Percentiles rank a stretch among this genome's conserved stretches.
Conservation (phyloP, 805 yeast genomes). For the Saccharomycopsis javanensis region DNA sequence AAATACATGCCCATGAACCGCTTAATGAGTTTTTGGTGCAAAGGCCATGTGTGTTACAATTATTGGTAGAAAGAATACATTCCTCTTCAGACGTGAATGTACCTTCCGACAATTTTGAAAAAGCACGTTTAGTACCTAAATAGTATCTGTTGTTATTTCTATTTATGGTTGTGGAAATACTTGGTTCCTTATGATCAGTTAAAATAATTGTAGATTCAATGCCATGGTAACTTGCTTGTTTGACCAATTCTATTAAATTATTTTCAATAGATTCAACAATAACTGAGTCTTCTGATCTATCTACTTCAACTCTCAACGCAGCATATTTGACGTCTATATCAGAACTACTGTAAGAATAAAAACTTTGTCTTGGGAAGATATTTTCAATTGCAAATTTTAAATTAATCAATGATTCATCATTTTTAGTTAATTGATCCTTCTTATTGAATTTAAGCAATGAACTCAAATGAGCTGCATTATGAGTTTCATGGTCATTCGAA, state of each 20-base stretch:
- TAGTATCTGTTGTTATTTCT: background rate
- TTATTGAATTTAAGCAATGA: background rate
- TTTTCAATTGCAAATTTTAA: conserved; percentile 1
- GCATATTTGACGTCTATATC: conserved; percentile 10
- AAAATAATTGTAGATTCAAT: conserved; percentile 12
- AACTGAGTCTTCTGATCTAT: background rate
- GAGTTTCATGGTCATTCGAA: conserved; percentile 2
- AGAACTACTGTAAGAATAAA: background rate
- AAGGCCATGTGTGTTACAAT: conserved; percentile 46
- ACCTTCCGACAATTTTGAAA: conserved; percentile 6
- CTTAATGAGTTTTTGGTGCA: conserved; percentile 32
- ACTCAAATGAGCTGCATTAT: background rate
- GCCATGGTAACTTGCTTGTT: conserved; percentile 10
- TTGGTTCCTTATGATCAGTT: background rate
- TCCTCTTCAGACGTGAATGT: conserved; percentile 38
- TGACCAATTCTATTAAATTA: conserved; percentile 2
- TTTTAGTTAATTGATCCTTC: background rate
- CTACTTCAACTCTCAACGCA: background rate
- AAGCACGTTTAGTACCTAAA: background rate
- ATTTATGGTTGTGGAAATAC: background rate
- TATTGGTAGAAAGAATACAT: conserved; percentile 37
- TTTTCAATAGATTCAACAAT: background rate
- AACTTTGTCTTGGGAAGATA: conserved; percentile 8
- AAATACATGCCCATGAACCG: conserved; percentile 42
- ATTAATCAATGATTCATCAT: conserved; percentile 4